Evolutionary conservation across 1,139 yeast species (phyloP), one percentile per base, ranked within the genome.

Genomic region (Diutina siamensis): DNA sequence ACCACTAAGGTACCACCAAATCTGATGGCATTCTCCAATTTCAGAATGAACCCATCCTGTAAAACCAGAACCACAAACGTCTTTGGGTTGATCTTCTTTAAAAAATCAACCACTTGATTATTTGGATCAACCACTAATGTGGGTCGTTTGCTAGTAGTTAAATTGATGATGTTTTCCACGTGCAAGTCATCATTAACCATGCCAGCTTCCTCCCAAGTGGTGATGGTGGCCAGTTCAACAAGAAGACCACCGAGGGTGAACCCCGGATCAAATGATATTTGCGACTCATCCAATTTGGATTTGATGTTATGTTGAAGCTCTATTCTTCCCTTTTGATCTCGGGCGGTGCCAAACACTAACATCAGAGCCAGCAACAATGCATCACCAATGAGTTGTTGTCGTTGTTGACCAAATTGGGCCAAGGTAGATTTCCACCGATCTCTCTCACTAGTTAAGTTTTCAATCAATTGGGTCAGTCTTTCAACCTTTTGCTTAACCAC

Each of bases 341-440:
- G 66, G 2, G 56, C 55, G 0, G 96, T 95, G 42, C 75, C 65
- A 58, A 83, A 87, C 0, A 78, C 71, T 20, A 76, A 51, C 50
- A 74, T 75, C 0, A 85, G 80, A 0, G 95, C 76, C 0, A 77
- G 69, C 9, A 89, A 51, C 10, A 87, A 53, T 2, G 82, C 67
- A 55, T 83, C 76, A 1, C 96, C 97, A 21, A 78, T 66, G 4
- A 86, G 56, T 17, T 67, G 60, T 25, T 68, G 68, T 40, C 76
- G 67, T 44, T 71, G 68, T 0, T 57, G 50, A 12, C 67, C 68
- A 55, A 83, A 88, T 32, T 67, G 68, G 13, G 63, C 60, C 17
- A 81, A 72, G 41, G 80, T 76, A 1, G 54, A 58, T 27, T 73
- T 66, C 98, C 98, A 92, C 55, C 97, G 71, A n/a, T 66, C 64